These are phyloP conservation scores for Brassica nigra DNA, from an alignment of 345 rosid species.

Conservation along the genomic window DNA sequence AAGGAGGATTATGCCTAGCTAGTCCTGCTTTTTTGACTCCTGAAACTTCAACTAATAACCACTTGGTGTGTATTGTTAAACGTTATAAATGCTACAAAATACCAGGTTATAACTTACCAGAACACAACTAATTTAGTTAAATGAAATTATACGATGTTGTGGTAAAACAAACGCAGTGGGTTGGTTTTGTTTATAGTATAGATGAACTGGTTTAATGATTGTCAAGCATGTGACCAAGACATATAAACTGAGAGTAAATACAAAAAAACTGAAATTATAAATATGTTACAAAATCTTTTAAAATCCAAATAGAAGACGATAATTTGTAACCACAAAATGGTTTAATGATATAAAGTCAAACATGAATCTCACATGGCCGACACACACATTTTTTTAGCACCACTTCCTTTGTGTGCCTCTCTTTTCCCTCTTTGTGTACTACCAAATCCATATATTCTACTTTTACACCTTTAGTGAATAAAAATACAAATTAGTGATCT, in stretches of 20 bases:
- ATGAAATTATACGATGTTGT: background rate
- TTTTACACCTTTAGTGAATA: slow-evolving; percentile 1
- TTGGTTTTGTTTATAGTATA: background rate
- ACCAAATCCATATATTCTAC: slow-evolving; percentile 26
- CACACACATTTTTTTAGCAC: slow-evolving; percentile 35
- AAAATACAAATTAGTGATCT: slow-evolving; percentile 7
- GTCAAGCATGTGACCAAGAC: slow-evolving; percentile 27
- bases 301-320: slow-evolving; percentile 17
- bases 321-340: slow-evolving; percentile 26
- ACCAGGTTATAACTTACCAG: background rate
- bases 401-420: slow-evolving; percentile 29
- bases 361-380: slow-evolving; percentile 60
- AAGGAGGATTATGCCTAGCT: slow-evolving; percentile 6
- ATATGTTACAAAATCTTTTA: slow-evolving; percentile 19
- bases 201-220: slow-evolving; percentile 25
- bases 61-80: slow-evolving; percentile 18
- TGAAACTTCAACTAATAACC: background rate
- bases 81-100: background rate
- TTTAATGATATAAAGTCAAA: slow-evolving; percentile 37
- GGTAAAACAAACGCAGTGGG: background rate
- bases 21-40: slow-evolving; percentile 27
- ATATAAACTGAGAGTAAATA: slow-evolving; percentile 21
- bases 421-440: slow-evolving; percentile 7
- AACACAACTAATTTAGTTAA: background rate
- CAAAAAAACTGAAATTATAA: slow-evolving; percentile 9